Base-by-base conservation (phyloP, 768 basidiomycete genomes). In the Xerocomellus intermedius region DNA sequence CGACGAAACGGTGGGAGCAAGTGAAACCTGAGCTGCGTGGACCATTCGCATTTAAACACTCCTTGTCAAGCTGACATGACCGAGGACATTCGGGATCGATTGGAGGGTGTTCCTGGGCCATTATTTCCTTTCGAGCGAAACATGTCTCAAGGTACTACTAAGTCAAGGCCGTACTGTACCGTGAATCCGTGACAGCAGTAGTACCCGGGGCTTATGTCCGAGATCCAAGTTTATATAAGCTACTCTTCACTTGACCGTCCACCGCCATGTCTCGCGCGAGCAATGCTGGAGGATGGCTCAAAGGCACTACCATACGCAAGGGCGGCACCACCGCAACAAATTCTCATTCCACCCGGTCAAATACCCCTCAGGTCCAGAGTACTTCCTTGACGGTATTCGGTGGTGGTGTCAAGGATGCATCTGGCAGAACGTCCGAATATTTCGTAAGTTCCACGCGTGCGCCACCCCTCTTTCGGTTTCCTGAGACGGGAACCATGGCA, bases 361-460 rank as follows among this genome's bases (percentile, higher is more conserved):
- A 77, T 12, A 89, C 88, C 0, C 86, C 83, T 3, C 81, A 85
- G 59, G 75, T 87, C 7, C 86, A 86, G 64, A 84, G 83, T 59
- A 87, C 90, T 1, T 88, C 89, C 2, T 73, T 81, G 1, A 89
- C 86, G 1, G 74, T 89, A 62, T 91, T 87, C 62, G 87, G 86
- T 30, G 91, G 91, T 21, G 91, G 91, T 17, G 86, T 94, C 61
- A 92, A 92, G 69, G 91, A 94, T 79, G 78, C 84, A 0, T 90
- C 91, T 24, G 91, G 91, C 9, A 78, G 91, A 68, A 89, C 85
- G 0, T 75, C 86, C 4, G 91, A 93, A 66, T 93, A 81, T 75
- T 91, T 83, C 61, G 91, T 92, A 61, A 66, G 87, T 78, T 12
- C 13, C 24, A 39, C 5, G 14, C 24, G 9, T 6, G 2, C 16